Base-by-base conservation (phyloP, 306 rosid species). In the Comarum palustre region DNA sequence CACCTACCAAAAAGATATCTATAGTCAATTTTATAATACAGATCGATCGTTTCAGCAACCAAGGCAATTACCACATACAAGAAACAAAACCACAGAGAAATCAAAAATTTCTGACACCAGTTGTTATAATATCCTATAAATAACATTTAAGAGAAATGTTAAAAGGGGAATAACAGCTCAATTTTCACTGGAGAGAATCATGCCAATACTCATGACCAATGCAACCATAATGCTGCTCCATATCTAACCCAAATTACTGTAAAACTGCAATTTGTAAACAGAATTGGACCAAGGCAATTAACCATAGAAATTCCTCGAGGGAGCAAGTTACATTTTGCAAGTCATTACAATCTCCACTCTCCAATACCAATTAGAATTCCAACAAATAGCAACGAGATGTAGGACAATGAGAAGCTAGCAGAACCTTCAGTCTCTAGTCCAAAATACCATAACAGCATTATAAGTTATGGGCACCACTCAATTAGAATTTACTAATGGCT, bases 361-460 rank as follows among this genome's bases (percentile, higher is more conserved):
- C 57, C 15, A 25, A 20, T 25, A 31, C 24, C 39, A 66, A 66
- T 14, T 66, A 43, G 51, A 59, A 14, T 45, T 38, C 43, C 4
- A 43, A 60, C 4, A 36, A 17, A 29, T 14, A 4, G 15, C 20
- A 19, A 62, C 3, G 41, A 34, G 8, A 19, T 29, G 16, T 22
- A 58, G 39, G 39, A 72, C 27, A 48, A 2, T 10, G 22, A 69
- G 70, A 29, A 19, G 34, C 50, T 55, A 19, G 7, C 29, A 25
- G 45, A 75, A 12, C 57, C 73, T 41, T 42, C 58, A 67, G 39
- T 48, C 29, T 63, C 32, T 62, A 20, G 15, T 64, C 64, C 29
- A 58, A 43, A 43, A 25, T 2, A 16, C 1, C 45, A 8, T 48
- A 32, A 51, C 65, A 38, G 32, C 25, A 75, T 14, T 3, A n/a